Evolutionary conservation across 345 rosid genomes (phyloP).

Genomic region (Capsella bursapastoris): DNA sequence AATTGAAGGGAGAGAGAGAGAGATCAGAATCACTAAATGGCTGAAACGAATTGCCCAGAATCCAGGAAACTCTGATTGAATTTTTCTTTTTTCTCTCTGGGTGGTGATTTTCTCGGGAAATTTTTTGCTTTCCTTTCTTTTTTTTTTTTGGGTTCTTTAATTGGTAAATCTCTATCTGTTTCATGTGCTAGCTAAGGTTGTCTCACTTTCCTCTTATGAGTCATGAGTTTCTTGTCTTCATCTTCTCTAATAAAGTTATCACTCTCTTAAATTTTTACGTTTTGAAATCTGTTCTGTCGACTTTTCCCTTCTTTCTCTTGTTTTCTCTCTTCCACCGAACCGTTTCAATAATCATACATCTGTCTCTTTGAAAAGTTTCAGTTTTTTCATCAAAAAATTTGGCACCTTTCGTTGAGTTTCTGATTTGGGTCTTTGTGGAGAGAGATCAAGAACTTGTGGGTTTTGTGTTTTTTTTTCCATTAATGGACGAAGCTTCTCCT

Average conservation of each 20-base stretch:
- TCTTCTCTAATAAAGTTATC: conserved; percentile 42
- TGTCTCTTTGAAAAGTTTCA: conserved; percentile 3
- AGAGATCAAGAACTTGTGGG: not conserved
- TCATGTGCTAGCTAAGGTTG: conserved; percentile 46
- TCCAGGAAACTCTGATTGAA: conserved; percentile 49
- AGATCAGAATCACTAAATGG: conserved; percentile 47
- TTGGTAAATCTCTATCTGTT: conserved; percentile 36
- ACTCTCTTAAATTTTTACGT: conserved; percentile 28
- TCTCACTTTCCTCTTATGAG: conserved; percentile 41
- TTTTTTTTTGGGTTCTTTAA: conserved; percentile 27
- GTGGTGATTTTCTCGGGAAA: conserved; percentile 35
- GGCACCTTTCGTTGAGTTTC: conserved; percentile 2
- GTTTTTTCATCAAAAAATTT: not conserved
- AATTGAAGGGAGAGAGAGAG: conserved; percentile 38
- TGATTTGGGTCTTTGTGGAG: conserved; percentile 4
- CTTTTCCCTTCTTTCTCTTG: not conserved
- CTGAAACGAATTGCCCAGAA: conserved; percentile 52
- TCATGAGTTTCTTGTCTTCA: conserved; percentile 47
- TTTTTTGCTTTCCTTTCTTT: not conserved
- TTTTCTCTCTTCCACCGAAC: conserved; percentile 6
- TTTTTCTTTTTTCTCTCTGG: conserved; percentile 30
- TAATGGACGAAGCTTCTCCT: conserved; percentile 61
- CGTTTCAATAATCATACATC: conserved; percentile 5
- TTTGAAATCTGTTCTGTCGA: conserved; percentile 25
- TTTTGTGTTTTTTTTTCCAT: not conserved